These are phyloP conservation scores for Pontederia paniculata DNA, from an alignment of 176 grass and related monocot genomes.

Conservation along the genomic window DNA sequence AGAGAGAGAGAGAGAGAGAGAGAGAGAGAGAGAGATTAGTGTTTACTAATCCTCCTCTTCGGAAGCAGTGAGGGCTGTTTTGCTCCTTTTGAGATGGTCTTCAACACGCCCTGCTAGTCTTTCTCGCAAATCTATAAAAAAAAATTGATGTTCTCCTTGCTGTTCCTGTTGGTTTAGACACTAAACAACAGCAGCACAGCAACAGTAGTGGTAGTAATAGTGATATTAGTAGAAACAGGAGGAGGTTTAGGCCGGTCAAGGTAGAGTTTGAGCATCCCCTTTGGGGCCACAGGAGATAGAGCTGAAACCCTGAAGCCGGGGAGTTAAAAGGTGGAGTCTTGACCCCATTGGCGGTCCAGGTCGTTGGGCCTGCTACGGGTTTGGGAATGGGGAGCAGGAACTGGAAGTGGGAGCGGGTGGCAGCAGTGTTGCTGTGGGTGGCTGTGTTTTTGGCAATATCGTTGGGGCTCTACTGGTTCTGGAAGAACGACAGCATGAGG, in stretches of 20 bases:
- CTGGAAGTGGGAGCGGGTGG: conserved; percentile 24
- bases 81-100: conserved; percentile 69
- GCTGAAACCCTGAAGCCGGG: background rate
- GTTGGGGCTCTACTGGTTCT: conserved; percentile 41
- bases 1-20: background rate
- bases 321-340: conserved; percentile 4
- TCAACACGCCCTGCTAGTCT: conserved; percentile 30
- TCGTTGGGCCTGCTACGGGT: conserved; percentile 3
- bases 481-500: conserved; percentile 19
- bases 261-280: background rate
- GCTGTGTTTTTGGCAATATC: conserved; percentile 25
- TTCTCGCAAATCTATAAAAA: conserved; percentile 6
- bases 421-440: conserved; percentile 26
- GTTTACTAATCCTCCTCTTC: background rate
- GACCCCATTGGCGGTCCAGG: background rate
- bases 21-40: background rate
- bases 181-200: too few relatives aligned
- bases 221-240: too few relatives aligned
- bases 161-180: conserved; percentile 6
- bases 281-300: background rate
- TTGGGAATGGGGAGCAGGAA: conserved; percentile 16
- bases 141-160: background rate
- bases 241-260: background rate
- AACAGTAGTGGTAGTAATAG: too few relatives aligned
- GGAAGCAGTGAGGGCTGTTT: conserved; percentile 25